Conservation (phyloP, 768 basidiomycete genomes). For the Termitomyces sp. region DNA sequence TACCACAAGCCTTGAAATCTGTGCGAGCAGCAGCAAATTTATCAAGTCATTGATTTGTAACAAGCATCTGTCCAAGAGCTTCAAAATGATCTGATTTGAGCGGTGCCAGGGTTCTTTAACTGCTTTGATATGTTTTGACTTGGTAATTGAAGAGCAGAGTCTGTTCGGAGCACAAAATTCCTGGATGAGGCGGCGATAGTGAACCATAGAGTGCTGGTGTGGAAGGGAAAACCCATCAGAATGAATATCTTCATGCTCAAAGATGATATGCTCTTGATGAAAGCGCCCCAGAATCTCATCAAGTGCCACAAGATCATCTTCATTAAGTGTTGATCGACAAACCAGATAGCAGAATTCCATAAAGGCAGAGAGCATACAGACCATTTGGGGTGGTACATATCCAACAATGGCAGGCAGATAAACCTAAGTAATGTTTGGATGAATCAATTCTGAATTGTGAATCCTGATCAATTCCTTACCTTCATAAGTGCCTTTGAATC, state of each 20-base stretch:
- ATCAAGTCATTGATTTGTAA: conserved; percentile 17
- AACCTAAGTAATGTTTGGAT: conserved; percentile 10
- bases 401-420: conserved; percentile 25
- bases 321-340: not conserved
- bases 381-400: conserved; percentile 14
- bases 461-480: conserved; percentile 12
- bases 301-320: not conserved
- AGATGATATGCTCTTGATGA: conserved; percentile 14
- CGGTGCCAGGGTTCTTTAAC: conserved; percentile 20
- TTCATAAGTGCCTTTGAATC: conserved; percentile 24
- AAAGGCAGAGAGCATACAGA: conserved; percentile 16
- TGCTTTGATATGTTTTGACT: conserved; percentile 8
- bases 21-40: conserved; percentile 8
- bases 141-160: conserved; percentile 9
- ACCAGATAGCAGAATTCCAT: conserved; percentile 19
- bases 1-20: conserved; percentile 1
- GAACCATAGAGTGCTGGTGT: not conserved
- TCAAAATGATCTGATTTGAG: conserved; percentile 12
- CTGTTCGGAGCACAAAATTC: conserved; percentile 5
- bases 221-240: conserved; percentile 5
- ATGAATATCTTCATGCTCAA: conserved; percentile 9
- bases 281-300: conserved; percentile 10
- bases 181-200: conserved; percentile 1
- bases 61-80: conserved; percentile 20
- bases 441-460: not conserved